Evolutionary conservation across 148 eudicot genomes (phyloP).

Genomic region (Talinum fruticosum): DNA sequence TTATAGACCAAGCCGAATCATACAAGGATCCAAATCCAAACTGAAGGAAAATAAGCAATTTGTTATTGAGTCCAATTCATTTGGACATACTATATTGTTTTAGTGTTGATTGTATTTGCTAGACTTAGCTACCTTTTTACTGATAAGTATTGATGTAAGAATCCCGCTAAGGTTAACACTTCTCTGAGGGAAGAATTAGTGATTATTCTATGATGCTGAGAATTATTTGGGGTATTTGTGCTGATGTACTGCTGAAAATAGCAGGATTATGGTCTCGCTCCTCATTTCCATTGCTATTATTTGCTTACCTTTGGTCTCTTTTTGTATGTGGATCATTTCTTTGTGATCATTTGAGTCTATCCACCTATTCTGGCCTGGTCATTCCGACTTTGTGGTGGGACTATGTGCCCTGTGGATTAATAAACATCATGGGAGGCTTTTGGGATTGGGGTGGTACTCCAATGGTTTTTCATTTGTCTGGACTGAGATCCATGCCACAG

Average conservation of each 20-base stretch:
- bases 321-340: background rate
- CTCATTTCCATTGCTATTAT: background rate
- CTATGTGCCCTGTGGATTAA: background rate
- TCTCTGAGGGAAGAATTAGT: background rate
- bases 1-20: no score
- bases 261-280: background rate
- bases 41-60: background rate
- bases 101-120: background rate
- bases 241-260: background rate
- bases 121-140: background rate
- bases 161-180: background rate
- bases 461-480: background rate
- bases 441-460: background rate
- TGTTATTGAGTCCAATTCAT: background rate
- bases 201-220: background rate
- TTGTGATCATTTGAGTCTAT: background rate
- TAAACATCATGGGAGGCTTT: background rate
- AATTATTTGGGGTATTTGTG: background rate
- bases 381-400: background rate
- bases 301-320: background rate
- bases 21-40: no score
- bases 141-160: background rate
- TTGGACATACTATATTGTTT: background rate
- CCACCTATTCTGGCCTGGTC: background rate
- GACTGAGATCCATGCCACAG: background rate